These are phyloP conservation scores for Barbatosphaeria neglecta DNA, from an alignment of 495 filamentous ascomycete genomes.

Conservation along the genomic window DNA sequence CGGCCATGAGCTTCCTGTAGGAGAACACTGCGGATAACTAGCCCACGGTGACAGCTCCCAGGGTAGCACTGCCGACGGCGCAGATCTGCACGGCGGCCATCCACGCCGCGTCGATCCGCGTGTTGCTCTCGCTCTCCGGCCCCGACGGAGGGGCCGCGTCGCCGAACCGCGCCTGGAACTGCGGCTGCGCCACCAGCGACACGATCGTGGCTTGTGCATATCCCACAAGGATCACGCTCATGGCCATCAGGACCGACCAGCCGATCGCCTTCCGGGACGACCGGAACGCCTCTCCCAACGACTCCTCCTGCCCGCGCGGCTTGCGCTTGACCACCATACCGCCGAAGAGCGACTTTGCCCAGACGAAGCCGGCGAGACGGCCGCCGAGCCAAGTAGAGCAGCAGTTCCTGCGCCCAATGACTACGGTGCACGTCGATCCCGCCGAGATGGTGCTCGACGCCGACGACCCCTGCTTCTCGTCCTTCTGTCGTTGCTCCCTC, in stretches of 20 bases:
- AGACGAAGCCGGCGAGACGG: no score
- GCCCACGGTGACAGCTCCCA: not conserved
- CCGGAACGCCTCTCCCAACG: not conserved
- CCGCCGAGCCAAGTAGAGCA: no score
- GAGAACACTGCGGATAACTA: conserved; percentile 7
- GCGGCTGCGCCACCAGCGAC: not conserved
- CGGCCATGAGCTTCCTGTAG: conserved; percentile 22
- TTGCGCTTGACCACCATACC: not conserved
- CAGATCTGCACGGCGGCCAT: not conserved
- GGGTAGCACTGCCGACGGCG: not conserved
- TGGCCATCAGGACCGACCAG: not conserved
- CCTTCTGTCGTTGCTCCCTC: no score
- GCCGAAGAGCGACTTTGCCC: not conserved
- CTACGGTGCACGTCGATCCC: no score
- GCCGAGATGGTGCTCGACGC: no score
- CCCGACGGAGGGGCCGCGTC: not conserved
- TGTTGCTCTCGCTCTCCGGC: not conserved
- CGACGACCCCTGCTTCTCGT: no score
- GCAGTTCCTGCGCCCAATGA: no score
- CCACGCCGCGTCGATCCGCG: not conserved
- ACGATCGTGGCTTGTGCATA: not conserved
- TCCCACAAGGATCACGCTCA: not conserved
- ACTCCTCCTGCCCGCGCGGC: not conserved
- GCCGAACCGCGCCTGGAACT: not conserved
- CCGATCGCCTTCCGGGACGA: not conserved